Evolutionary conservation across 169 alveolate species (phyloP), one percentile per base, ranked within the genome.

Genomic region (Plasmodium inui): DNA sequence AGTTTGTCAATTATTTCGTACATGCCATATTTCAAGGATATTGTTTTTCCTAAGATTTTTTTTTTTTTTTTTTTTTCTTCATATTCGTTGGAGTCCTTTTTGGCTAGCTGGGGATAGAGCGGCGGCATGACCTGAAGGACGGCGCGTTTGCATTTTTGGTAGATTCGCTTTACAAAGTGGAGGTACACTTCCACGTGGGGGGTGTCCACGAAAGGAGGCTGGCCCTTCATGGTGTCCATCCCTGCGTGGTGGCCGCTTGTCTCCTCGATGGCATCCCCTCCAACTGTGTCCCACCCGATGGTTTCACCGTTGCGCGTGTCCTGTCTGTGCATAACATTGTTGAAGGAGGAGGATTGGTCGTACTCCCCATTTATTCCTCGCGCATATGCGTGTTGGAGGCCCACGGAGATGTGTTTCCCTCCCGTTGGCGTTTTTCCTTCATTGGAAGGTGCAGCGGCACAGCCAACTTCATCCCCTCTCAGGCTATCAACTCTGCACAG

Each of bases 31-130:
- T 85, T 85, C 37, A 85, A 30, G 7, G 85, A 73, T 17, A 85
- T 22, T 2, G 79, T 72, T 74, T 85, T 85, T 85, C 93, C 93
- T 30, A 57, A 32, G 0, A 32, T 22, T 30, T 74, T 72, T 74
- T 85, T 85, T 74, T 85, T 85, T 74, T 85, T 85, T 50, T 83
- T 37, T n/a, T 70, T 37, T 50, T 57, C 17, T 39, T 85, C 82
- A 30, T 34, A 73, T 41, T 50, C 81, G 17, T 34, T 50, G 19
- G 41, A 3, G 26, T 7, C 14, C 30, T 19, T 50, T 46, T 73
- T 32, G 76, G 76, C 76, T 67, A 67, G 37, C 76, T 19, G 39
- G 76, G 76, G 7, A 8, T 22, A 22, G 37, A 67, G n/a, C 5
- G 22, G 37, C 37, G 6, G 76, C 14, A 67, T 19, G 37, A 3